Conservation (phyloP, 2,329 filamentous ascomycete species). For the Diaporthe sp. region DNA sequence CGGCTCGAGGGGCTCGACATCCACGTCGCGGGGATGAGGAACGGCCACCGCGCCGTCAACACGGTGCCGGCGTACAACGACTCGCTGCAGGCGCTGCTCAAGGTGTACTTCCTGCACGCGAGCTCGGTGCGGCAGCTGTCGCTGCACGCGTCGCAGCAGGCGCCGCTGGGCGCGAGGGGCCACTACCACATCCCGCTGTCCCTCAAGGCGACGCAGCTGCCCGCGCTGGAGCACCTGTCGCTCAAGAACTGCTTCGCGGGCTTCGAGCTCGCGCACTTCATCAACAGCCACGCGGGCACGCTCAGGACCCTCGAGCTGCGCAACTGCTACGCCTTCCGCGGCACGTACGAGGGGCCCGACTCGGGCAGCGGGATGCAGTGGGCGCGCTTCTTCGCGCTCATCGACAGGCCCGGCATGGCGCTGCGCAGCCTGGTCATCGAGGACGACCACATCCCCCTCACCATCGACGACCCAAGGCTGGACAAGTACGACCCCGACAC, state of each 20-base stretch:
- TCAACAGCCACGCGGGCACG: conserved; percentile 35
- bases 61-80: conserved; percentile 39
- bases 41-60: conserved; percentile 39
- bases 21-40: conserved; percentile 35
- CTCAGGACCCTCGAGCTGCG: conserved; percentile 36
- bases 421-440: conserved; percentile 25
- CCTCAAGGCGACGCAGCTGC: conserved; percentile 40
- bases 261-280: conserved; percentile 41
- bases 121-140: conserved; percentile 35
- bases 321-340: conserved; percentile 40
- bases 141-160: conserved; percentile 38
- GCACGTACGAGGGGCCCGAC: conserved; percentile 23
- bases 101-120: conserved; percentile 39
- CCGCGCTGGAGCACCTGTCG: conserved; percentile 34
- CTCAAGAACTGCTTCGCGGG: conserved; percentile 40
- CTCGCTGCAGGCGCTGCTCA: conserved; percentile 39
- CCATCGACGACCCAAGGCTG: conserved; percentile 36
- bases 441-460: conserved; percentile 39
- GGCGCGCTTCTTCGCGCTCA: conserved; percentile 37
- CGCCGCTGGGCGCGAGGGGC: conserved; percentile 37
- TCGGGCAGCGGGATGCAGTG: conserved; percentile 37
- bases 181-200: conserved; percentile 40
- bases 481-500: conserved; percentile 31
- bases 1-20: conserved; percentile 37
- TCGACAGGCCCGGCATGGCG: conserved; percentile 30